Conservation (phyloP, 805 yeast genomes). For the Peterozyma xylosa region DNA sequence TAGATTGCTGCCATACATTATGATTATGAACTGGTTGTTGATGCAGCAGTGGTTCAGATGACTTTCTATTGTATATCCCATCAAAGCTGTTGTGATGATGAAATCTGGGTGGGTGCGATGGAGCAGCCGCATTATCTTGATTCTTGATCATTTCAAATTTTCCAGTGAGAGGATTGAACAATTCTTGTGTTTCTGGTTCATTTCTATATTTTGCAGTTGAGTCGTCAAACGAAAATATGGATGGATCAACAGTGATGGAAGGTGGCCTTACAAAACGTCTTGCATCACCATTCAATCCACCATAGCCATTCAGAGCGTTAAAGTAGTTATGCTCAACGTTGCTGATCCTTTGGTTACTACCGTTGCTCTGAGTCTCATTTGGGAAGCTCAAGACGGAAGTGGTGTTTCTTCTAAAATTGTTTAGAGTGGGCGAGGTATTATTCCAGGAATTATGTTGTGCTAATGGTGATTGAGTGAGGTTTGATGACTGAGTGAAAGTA, state of each 20-base stretch:
- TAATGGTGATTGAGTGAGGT: neutral
- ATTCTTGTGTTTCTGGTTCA: conserved; percentile 8
- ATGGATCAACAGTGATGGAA: neutral
- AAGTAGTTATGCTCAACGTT: neutral
- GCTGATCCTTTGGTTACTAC: neutral
- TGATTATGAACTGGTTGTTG: neutral
- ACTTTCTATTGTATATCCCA: neutral
- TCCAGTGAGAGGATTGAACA: conserved; percentile 9
- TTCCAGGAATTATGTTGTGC: neutral
- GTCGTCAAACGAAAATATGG: neutral
- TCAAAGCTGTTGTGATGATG: conserved; percentile 2
- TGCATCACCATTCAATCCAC: neutral
- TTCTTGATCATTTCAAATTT: conserved; percentile 6
- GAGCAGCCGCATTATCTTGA: neutral
- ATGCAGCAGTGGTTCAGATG: neutral
- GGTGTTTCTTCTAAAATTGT: conserved; percentile 2
- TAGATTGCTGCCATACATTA: conserved; percentile 1
- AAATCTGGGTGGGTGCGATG: neutral
- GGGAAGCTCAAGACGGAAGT: conserved; percentile 2
- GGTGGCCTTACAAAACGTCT: too few species aligned
- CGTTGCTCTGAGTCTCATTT: neutral
- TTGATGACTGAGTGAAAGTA: neutral
- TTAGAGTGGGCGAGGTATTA: conserved; percentile 1
- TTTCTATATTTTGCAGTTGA: conserved; percentile 1
- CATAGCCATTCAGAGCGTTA: neutral